A percentile compares a stretch with the other conserved stretches of the same genome.
phyloP scores from a whole-genome alignment of 441 rosid species.

The Gossypium trilobum region DNA sequence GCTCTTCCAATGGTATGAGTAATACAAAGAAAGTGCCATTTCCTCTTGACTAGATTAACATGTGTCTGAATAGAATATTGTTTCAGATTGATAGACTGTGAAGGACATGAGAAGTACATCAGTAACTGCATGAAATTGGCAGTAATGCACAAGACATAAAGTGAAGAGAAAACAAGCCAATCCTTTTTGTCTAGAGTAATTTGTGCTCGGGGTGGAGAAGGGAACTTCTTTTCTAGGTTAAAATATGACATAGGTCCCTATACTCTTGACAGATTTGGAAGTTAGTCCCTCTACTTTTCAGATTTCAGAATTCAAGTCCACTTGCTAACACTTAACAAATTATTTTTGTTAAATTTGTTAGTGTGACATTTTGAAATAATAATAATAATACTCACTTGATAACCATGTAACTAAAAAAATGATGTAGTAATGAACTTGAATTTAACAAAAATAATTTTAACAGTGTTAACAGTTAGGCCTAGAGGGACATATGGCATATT shows the following conservation, averaged over 20 bases:
- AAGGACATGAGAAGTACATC: conserved; percentile 22
- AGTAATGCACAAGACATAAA: not conserved
- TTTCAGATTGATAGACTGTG: conserved; percentile 71
- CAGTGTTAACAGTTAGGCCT: not conserved
- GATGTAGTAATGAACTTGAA: not conserved
- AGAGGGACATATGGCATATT: not conserved
- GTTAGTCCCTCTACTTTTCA: not conserved
- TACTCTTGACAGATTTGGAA: not conserved
- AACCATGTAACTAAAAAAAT: not conserved
- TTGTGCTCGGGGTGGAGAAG: not conserved
- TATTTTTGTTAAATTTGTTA: not conserved
- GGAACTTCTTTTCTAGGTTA: not conserved
- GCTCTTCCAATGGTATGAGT: conserved; percentile 94
- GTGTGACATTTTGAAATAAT: not conserved
- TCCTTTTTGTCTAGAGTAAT: not conserved
- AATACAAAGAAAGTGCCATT: conserved; percentile 92
- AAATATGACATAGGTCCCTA: not conserved
- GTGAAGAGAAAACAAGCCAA: conserved; percentile 1
- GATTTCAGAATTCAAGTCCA: not conserved
- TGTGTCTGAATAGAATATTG: conserved; percentile 60
- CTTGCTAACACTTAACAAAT: not conserved
- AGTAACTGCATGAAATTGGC: conserved; percentile 15
- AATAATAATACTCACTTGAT: not conserved
- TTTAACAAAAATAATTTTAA: not conserved
- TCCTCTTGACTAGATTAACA: conserved; percentile 55